These are phyloP conservation scores for Leccinum pallidistipes DNA, from an alignment of 1,284 basidiomycete species.

Conservation along the genomic window DNA sequence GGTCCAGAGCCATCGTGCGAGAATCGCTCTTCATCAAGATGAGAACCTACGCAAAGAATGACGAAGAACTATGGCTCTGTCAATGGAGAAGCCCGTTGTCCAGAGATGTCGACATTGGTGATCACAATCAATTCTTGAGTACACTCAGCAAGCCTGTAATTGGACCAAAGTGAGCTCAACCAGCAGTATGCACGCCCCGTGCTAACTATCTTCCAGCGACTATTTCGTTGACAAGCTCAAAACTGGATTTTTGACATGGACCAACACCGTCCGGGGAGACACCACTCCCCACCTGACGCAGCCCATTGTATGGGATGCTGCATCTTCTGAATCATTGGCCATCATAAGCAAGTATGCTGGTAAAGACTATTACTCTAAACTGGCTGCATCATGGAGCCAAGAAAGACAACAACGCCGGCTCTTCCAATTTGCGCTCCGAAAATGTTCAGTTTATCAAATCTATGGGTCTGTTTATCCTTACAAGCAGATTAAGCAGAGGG, in stretches of 20 bases:
- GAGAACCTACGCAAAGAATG: conserved; percentile 72
- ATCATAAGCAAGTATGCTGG: conserved; percentile 55
- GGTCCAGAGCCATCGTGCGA: conserved; percentile 68
- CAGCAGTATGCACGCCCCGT: neutral
- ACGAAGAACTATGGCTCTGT: conserved; percentile 76
- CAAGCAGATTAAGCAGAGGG: neutral
- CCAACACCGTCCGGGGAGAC: conserved; percentile 71
- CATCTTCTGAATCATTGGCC: conserved; percentile 60
- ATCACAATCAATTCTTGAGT: conserved; percentile 49
- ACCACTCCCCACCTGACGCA: conserved; percentile 39
- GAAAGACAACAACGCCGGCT: conserved; percentile 57
- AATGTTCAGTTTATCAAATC: conserved; percentile 70
- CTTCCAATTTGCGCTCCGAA: conserved; percentile 61
- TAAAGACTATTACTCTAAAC: conserved; percentile 59
- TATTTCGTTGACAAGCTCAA: conserved; percentile 76
- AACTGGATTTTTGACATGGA: conserved; percentile 90
- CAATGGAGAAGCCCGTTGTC: conserved; percentile 79
- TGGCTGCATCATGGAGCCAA: conserved; percentile 68
- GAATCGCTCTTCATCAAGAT: conserved; percentile 81
- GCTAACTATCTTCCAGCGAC: conserved; percentile 36
- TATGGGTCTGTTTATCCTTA: conserved; percentile 47
- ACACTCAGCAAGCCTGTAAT: conserved; percentile 44
- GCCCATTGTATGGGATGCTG: conserved; percentile 65
- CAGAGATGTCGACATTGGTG: conserved; percentile 50
- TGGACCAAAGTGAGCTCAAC: conserved; percentile 28